A percentile compares a stretch with the other conserved stretches of the same genome.
These are phyloP conservation scores for Blastomyces emzantsi DNA, from an alignment of 2,329 filamentous ascomycete species.

Conservation along the genomic window DNA sequence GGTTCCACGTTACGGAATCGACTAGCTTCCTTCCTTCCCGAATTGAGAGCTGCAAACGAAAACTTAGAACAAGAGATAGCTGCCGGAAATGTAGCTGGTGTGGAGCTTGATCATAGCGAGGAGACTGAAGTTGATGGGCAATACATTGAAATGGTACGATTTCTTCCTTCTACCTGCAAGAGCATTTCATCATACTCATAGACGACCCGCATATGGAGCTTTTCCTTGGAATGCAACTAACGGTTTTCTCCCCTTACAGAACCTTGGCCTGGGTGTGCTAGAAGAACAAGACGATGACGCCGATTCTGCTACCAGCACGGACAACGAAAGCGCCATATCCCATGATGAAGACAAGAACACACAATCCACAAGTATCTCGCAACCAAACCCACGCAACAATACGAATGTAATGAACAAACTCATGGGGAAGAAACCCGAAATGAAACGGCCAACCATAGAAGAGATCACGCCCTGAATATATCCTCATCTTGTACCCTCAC, in stretches of 20 bases:
- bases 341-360: slow-evolving; percentile 9
- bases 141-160: slow-evolving; percentile 19
- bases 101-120: slow-evolving; percentile 11
- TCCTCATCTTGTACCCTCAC: background rate
- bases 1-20: slow-evolving; percentile 28
- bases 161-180: background rate
- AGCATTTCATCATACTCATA: background rate
- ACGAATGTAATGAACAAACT: slow-evolving; percentile 29
- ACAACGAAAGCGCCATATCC: slow-evolving; percentile 12
- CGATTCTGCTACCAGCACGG: slow-evolving; percentile 12
- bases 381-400: slow-evolving; percentile 14
- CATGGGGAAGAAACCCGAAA: slow-evolving; percentile 28
- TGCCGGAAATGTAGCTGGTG: slow-evolving; percentile 20
- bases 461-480: slow-evolving; percentile 20
- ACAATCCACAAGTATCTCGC: background rate
- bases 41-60: slow-evolving; percentile 37
- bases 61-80: slow-evolving; percentile 33
- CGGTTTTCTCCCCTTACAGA: slow-evolving; percentile 20
- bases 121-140: slow-evolving; percentile 10
- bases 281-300: slow-evolving; percentile 30
- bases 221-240: slow-evolving; percentile 7
- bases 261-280: slow-evolving; percentile 38
- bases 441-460: slow-evolving; percentile 31
- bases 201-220: background rate
- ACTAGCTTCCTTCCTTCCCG: slow-evolving; percentile 34